Percentiles rank a stretch among this genome's conserved stretches.
phyloP scores from a whole-genome alignment of 768 basidiomycete species.

The Leccinum sublutescens region DNA sequence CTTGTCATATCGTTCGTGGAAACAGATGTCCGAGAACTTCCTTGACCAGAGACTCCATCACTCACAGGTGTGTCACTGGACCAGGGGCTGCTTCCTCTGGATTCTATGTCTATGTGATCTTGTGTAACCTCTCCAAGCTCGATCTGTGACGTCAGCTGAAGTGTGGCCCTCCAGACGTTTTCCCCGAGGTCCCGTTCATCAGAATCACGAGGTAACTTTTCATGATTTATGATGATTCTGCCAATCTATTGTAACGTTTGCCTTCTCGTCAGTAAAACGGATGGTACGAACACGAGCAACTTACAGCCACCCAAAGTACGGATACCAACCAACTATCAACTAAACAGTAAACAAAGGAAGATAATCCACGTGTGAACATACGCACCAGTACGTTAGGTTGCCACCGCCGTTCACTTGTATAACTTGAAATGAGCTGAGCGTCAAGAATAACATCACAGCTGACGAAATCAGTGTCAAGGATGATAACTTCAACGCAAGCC shows the following conservation, averaged over 20 bases:
- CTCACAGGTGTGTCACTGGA: neutral
- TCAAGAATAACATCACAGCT: slow-evolving; percentile 20
- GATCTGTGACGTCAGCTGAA: neutral
- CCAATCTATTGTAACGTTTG: slow-evolving; percentile 1
- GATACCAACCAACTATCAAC: slow-evolving; percentile 17
- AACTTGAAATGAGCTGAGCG: slow-evolving; percentile 10
- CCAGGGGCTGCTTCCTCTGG: neutral
- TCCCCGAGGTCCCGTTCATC: neutral
- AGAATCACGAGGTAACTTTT: slow-evolving; percentile 1
- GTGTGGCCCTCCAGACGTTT: neutral
- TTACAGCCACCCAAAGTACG: slow-evolving; percentile 19
- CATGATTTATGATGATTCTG: slow-evolving; percentile 17
- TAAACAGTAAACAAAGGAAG: neutral
- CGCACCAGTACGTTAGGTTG: slow-evolving; percentile 22
- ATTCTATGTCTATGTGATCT: neutral
- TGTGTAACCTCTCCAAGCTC: neutral
- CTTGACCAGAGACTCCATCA: neutral
- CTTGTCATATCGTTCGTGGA: neutral
- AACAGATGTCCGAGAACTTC: neutral
- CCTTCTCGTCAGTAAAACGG: neutral
- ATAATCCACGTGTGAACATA: neutral
- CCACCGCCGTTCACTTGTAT: slow-evolving; percentile 7
- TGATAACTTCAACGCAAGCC: neutral
- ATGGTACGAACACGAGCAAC: neutral
- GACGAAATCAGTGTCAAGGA: neutral